These are phyloP conservation scores for Ananas comosus DNA, from an alignment of 176 grass and related monocot species.

Conservation along the genomic window DNA sequence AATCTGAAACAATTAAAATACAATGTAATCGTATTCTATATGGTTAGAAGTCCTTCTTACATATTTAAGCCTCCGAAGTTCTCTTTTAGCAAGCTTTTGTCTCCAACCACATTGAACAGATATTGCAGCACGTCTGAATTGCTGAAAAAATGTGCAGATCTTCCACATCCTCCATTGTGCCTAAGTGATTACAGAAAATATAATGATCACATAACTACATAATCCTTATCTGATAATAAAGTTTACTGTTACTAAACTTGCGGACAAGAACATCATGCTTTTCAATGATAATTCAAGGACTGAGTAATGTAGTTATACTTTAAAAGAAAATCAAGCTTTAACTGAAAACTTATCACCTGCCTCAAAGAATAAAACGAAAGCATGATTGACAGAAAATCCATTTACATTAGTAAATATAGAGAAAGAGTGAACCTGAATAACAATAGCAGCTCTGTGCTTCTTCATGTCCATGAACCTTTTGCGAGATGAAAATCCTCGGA, in stretches of 20 bases:
- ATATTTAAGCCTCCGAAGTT: conserved; percentile 52
- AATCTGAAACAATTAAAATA: neutral
- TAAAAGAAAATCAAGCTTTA: neutral
- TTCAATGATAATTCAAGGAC: neutral
- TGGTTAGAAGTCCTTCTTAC: conserved; percentile 23
- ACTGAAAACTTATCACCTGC: neutral
- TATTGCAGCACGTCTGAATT: conserved; percentile 42
- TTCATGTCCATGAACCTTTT: conserved; percentile 39
- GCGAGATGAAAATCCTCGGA: conserved; percentile 39
- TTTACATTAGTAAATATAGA: conserved; percentile 22
- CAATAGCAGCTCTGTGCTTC: conserved; percentile 40
- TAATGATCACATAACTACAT: neutral
- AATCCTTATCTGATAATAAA: neutral
- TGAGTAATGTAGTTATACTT: neutral
- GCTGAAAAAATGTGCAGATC: conserved; percentile 26
- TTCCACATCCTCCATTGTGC: conserved; percentile 68
- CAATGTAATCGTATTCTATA: neutral
- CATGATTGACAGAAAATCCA: neutral
- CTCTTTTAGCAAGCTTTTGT: conserved; percentile 71
- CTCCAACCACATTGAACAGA: conserved; percentile 71
- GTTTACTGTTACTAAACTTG: neutral
- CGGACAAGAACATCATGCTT: neutral
- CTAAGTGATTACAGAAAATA: conserved; percentile 20
- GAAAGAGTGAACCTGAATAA: conserved; percentile 52
- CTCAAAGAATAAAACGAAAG: conserved; percentile 3